Conservation (phyloP, 2,329 filamentous ascomycete species). For the Botrytis pseudocinerea region DNA sequence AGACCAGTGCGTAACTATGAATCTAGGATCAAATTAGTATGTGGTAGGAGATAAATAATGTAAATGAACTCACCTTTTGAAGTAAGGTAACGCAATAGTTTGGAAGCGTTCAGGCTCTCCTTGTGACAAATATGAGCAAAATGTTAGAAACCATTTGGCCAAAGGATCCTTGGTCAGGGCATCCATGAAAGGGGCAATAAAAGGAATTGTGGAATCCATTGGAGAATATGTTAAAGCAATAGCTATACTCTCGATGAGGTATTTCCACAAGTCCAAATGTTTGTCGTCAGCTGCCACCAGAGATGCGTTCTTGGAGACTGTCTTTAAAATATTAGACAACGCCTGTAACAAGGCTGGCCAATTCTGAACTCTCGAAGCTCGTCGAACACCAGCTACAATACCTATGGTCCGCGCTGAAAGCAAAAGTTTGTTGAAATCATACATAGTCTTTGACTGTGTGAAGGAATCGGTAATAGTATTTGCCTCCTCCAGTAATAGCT, state of each 20-base stretch:
- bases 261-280: constrained; percentile 54
- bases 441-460: constrained; percentile 39
- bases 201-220: constrained; percentile 74
- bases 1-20: constrained; percentile 73
- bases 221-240: constrained; percentile 75
- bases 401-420: constrained; percentile 63
- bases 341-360: constrained; percentile 68
- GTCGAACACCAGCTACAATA: constrained; percentile 74
- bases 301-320: constrained; percentile 46
- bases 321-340: constrained; percentile 54
- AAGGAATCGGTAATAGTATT: constrained; percentile 44
- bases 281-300: constrained; percentile 35
- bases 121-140: constrained; percentile 79
- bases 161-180: constrained; percentile 65
- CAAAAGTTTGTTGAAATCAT: constrained; percentile 47
- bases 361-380: constrained; percentile 69
- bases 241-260: constrained; percentile 57
- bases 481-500: constrained; percentile 57
- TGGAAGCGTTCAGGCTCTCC: constrained; percentile 74
- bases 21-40: constrained; percentile 51
- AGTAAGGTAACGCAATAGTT: constrained; percentile 74
- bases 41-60: neutral
- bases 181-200: constrained; percentile 65
- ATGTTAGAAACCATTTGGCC: constrained; percentile 74
- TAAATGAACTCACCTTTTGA: constrained; percentile 62